Base-by-base conservation (phyloP, 208 protist species). In the Acanthamoeba culbertsoni region DNA sequence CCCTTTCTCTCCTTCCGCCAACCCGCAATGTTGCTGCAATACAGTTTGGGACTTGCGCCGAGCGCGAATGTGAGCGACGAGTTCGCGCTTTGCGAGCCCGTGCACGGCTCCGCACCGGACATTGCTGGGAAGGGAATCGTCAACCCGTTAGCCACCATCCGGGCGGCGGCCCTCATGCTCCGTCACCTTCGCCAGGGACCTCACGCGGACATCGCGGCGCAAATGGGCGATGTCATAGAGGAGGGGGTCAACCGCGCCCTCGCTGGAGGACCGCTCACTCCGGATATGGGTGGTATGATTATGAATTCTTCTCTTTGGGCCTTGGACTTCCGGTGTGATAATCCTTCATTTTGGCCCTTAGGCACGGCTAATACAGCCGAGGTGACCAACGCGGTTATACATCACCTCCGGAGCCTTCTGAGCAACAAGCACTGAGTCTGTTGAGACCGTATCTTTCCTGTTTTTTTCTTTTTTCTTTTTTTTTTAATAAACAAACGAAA, bases 41-140 rank as follows among this genome's bases (percentile, higher is more conserved):
- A 93, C 82, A 93, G 94, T 68, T n/a, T 96, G 14, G 96, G 96
- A 53, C 63, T 97, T 0, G 93, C 94, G 0, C 92, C 94, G 75
- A 94, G 92, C 43, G 93, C 84, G 57, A 97, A 97, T 82, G 95
- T 97, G 26, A 94, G 95, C 65, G 43, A 93, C 45, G 86, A 95
- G 45, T 88, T 93, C 40, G 94, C 95, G 8, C 82, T 96, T n/a
- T 96, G 95, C 55, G 95, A 96, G 82, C 93, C 95, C n/a, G 93
- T 96, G 0, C 95, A 95, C 84, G 93, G 93, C 77, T 94, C 95
- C 1, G 95, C 95, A 10, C 95, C 95, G 33, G 95, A 96, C 92
- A 59, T 89, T 33, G 79, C 79, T 33, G 79, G 79, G 16, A 89
- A 89, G 79, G 55, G 55, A 26, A 65, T 89, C 40, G 94, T 92